These are phyloP conservation scores for Monilinia polystroma DNA, from an alignment of 2,329 filamentous ascomycete genomes.

Conservation along the genomic window DNA sequence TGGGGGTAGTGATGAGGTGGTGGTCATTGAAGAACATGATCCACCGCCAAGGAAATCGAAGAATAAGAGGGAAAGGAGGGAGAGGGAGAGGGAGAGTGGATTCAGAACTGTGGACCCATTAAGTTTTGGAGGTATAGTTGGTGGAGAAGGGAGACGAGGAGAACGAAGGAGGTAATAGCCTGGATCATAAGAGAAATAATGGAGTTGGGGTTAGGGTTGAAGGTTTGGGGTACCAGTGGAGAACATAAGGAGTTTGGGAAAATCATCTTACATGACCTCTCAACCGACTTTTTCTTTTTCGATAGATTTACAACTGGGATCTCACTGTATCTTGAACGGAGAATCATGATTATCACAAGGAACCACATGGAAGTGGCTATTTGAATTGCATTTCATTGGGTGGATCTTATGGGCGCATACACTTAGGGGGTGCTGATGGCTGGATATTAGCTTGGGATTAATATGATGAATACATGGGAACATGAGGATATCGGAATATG, in stretches of 20 bases:
- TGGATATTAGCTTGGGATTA: not conserved
- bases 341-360: not conserved
- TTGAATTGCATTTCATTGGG: not conserved
- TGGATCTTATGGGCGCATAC: not conserved
- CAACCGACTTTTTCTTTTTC: not conserved
- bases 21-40: conserved; percentile 41
- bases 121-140: conserved; percentile 37
- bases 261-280: not conserved
- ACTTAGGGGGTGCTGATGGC: not conserved
- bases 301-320: not conserved
- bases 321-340: not conserved
- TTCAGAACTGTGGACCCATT: conserved; percentile 39
- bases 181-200: not conserved
- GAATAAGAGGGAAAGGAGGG: conserved; percentile 32
- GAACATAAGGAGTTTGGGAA: not conserved
- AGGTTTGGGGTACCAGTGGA: not conserved
- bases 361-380: not conserved
- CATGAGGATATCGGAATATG: not conserved
- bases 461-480: not conserved
- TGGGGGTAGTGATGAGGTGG: conserved; percentile 38
- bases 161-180: conserved; percentile 27
- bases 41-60: conserved; percentile 39
- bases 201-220: not conserved
- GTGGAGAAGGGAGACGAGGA: conserved; percentile 32
- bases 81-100: conserved; percentile 31